These are phyloP conservation scores for Begonia fuchsioides DNA, from an alignment of 306 rosid genomes.

Conservation along the genomic window DNA sequence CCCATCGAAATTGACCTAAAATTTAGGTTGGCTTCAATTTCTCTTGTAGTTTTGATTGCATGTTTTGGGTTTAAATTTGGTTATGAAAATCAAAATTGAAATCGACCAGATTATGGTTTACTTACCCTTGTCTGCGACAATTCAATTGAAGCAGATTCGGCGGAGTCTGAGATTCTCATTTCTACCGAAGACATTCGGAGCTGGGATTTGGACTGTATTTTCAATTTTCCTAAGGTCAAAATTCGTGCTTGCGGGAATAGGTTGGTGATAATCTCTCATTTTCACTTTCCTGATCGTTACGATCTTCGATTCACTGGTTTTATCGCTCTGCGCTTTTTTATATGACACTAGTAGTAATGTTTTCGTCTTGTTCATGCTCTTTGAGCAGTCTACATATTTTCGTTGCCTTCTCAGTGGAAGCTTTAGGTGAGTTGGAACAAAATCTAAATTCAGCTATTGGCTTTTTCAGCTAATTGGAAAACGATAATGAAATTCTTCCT, in stretches of 20 bases:
- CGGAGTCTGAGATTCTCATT: constrained; percentile 15
- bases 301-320: neutral
- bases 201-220: constrained; percentile 38
- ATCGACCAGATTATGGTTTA: constrained; percentile 19
- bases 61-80: no score
- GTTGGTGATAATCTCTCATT: constrained; percentile 10
- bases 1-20: no score
- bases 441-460: neutral
- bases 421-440: constrained; percentile 35
- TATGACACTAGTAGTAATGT: constrained; percentile 4
- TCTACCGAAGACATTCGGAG: constrained; percentile 21
- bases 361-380: constrained; percentile 26
- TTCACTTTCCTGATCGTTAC: neutral
- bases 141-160: constrained; percentile 9
- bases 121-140: constrained; percentile 28
- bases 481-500: no score
- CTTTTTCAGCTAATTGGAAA: no score
- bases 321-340: neutral
- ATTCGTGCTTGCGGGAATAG: constrained; percentile 36
- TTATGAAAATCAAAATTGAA: no score
- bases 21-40: no score
- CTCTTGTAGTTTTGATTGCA: no score
- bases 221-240: constrained; percentile 20
- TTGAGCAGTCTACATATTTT: constrained; percentile 46
- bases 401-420: constrained; percentile 49